Conservation (phyloP, 768 basidiomycete genomes). For the Scleroderma bovista region DNA sequence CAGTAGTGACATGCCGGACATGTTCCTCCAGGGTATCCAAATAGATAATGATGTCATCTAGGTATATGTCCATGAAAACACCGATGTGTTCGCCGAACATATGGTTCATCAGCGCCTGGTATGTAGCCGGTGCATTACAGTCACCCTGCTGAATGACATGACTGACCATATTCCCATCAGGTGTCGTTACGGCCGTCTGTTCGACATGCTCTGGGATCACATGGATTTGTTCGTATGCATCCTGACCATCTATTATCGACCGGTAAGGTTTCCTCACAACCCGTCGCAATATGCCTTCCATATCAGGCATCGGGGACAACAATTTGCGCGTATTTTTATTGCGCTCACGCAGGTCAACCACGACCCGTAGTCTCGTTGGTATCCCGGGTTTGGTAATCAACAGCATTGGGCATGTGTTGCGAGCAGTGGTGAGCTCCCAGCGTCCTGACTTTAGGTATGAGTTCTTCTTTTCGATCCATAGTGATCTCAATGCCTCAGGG, state of each 20-base stretch:
- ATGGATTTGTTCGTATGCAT: constrained; percentile 17
- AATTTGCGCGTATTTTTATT: constrained; percentile 17
- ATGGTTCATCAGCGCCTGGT: too few relatives aligned
- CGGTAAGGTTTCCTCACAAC: neutral
- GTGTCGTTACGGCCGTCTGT: constrained; percentile 31
- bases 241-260: constrained; percentile 7
- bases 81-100: too few relatives aligned
- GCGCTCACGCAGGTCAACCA: constrained; percentile 3
- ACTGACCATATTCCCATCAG: constrained; percentile 34
- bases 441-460: neutral
- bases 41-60: too few relatives aligned
- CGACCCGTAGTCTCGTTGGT: neutral
- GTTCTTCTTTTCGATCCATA: neutral
- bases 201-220: constrained; percentile 5
- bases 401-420: constrained; percentile 2
- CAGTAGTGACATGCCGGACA: too few relatives aligned
- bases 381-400: constrained; percentile 2
- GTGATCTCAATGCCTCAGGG: neutral
- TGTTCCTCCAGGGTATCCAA: too few relatives aligned
- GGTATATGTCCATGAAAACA: too few relatives aligned
- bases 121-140: constrained; percentile 41
- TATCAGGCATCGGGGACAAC: constrained; percentile 10
- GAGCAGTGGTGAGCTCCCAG: neutral
- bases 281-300: constrained; percentile 7
- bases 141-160: constrained; percentile 4